These are phyloP conservation scores for Croton setiger DNA, from an alignment of 441 rosid species.

Conservation along the genomic window DNA sequence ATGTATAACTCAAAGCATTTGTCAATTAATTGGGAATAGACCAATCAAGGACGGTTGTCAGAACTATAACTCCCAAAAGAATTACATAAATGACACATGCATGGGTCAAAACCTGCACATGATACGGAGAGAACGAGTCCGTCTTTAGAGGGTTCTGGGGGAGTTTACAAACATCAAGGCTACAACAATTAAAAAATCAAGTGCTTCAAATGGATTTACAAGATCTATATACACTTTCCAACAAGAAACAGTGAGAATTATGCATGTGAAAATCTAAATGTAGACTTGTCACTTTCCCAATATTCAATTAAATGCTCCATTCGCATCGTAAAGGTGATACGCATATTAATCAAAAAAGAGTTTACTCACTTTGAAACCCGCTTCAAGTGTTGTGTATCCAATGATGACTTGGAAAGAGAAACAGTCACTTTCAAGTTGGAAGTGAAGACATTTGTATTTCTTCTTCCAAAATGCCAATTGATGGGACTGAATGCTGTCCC, in stretches of 20 bases:
- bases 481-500: constrained; percentile 48
- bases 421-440: constrained; percentile 42
- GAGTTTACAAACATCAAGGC: neutral
- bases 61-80: no score
- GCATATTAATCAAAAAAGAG: neutral
- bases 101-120: neutral
- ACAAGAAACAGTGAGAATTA: neutral
- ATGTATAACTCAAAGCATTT: neutral
- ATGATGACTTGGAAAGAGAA: neutral
- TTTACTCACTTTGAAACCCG: neutral
- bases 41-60: neutral
- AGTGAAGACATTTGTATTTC: constrained; percentile 48
- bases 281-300: neutral
- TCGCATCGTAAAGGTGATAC: neutral
- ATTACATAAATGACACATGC: no score
- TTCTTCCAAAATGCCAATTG: constrained; percentile 50
- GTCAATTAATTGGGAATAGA: no score
- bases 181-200: neutral
- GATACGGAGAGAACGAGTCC: neutral
- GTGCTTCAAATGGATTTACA: constrained; percentile 18
- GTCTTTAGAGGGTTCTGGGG: neutral
- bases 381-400: neutral
- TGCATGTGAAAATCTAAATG: neutral
- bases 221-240: constrained; percentile 18
- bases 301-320: neutral